Percentiles rank a stretch among this genome's conserved stretches.
Conservation (phyloP, 2,329 filamentous ascomycete genomes). For the Aspergillus sp. region DNA sequence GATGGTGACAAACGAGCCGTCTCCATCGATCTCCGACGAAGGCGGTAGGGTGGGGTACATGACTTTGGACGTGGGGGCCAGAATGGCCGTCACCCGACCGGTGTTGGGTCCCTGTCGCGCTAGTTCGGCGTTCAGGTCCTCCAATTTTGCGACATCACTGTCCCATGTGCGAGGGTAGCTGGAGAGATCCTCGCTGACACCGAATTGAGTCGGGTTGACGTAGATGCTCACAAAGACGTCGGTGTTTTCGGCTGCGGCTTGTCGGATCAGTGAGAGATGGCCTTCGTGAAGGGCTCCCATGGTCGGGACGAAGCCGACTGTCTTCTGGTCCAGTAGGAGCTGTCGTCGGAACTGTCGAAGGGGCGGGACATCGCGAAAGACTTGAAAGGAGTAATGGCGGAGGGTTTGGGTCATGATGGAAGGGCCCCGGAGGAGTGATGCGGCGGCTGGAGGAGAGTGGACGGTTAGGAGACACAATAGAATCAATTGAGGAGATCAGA, state of each 20-base stretch:
- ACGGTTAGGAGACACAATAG: constrained; percentile 3
- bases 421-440: constrained; percentile 22
- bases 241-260: constrained; percentile 78
- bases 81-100: constrained; percentile 76
- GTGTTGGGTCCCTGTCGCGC: constrained; percentile 49
- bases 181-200: constrained; percentile 78
- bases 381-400: constrained; percentile 28
- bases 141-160: constrained; percentile 66
- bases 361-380: constrained; percentile 73
- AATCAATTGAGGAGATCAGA: background rate
- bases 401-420: constrained; percentile 1
- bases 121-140: constrained; percentile 69
- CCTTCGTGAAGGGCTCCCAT: constrained; percentile 97
- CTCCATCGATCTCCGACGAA: constrained; percentile 67
- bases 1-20: constrained; percentile 87
- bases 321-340: constrained; percentile 64
- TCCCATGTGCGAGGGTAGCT: constrained; percentile 92
- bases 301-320: constrained; percentile 86
- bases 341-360: constrained; percentile 68
- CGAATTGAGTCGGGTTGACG: constrained; percentile 96
- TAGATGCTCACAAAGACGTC: constrained; percentile 89
- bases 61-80: constrained; percentile 74
- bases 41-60: constrained; percentile 87
- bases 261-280: constrained; percentile 79
- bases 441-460: constrained; percentile 15